Evolutionary conservation across 2,329 filamentous ascomycete genomes (phyloP), one percentile per base, ranked within the genome.

Genomic region (Myotisia sp.): DNA sequence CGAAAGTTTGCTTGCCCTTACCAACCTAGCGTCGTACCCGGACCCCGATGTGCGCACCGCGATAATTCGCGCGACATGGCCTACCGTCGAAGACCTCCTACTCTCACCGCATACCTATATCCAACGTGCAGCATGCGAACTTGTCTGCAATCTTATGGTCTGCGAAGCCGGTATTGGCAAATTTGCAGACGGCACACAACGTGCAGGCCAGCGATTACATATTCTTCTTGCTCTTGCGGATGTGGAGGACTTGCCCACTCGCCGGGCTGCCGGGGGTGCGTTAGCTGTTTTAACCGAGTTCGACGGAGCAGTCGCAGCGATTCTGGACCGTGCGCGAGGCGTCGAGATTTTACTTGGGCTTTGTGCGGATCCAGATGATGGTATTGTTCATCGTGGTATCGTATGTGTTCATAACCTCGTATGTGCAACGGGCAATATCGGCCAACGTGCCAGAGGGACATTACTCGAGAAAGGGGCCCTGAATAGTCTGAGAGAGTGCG

Each of bases 211-310:
- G 35, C 70, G 87, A 0, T 58, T 95, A 26, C 79, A 92, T 50
- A 74, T 95, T 24, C 64, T 98, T 1, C 70, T 94, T 8, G 90
- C 87, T 0, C 71, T 98, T 22, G 78, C 84, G 0, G 86, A 95
- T 50, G 76, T 83, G 1, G 80, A 92, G 33, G 85, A 95, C 44
- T 57, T 71, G 5, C 74, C 73, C 0, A 93, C 85, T 0, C 67
- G 87, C 19, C 74, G 76, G 30, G 90, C 85, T 0, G 86, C 90
- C 0, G 85, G 86, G 2, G 90, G 90, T 1, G 87, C 85, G 0
- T 56, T 98, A 32, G 90, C 87, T 1, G 81, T 81, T 57, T 59
- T 98, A 16, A 85, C 85, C 0, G 73, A 75, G 19, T 85, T 78
- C 52, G 82, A 90, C 46, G 68, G 70, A 1, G 79, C 82, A 0